Base-by-base conservation (phyloP, 495 filamentous ascomycete species). In the Neurospora discreta region DNA sequence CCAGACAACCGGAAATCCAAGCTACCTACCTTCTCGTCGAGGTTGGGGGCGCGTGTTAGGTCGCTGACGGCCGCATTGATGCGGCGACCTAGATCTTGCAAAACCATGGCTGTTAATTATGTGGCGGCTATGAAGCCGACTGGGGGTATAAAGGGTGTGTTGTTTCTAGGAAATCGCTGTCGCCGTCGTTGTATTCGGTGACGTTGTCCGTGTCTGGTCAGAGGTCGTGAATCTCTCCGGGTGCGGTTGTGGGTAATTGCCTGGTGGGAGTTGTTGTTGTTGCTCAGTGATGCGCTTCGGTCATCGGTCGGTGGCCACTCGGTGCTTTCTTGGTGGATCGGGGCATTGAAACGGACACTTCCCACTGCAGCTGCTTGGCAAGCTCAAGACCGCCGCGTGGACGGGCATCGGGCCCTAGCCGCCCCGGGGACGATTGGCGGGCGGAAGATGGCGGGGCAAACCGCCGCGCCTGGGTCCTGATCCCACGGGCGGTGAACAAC, bases 1-100 rank as follows among this genome's bases (percentile, higher is more conserved):
- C 5, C 65, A 15, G 38, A 73, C 33, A 33, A 68, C 65, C 18
- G 71, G 43, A 72, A 23, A 38, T 15, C 8, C 73, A 58, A 71
- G 23, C 82, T 72, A n/a, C n/a, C n/a, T 77, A 92, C 94, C 92
- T 98, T 98, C 84, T 99, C 95, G 76, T 97, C 95, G 72, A 98
- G 88, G 79, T 93, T 98, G 71, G 88, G 90, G 9, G 94, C 93
- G 75, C 95, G 87, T 52, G 95, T 97, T 76, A 98, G 87, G 83
- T 98, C 95, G 75, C 90, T 93, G 80, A 99, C 91, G 75, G 95
- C 95, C 84, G 92, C 89, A 82, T 97, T 98, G 81, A 99, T 98
- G 81, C 96, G 96, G 87, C 95, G 93, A 74, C 95, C 95, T 33
- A 99, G 87, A 88, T 98, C 95, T 89, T 97, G 94, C 74, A 99